Percentiles rank a stretch among this genome's conserved stretches.
These are phyloP conservation scores for Aspergillus sojae DNA, from an alignment of 2,329 filamentous ascomycete genomes.

Conservation along the genomic window DNA sequence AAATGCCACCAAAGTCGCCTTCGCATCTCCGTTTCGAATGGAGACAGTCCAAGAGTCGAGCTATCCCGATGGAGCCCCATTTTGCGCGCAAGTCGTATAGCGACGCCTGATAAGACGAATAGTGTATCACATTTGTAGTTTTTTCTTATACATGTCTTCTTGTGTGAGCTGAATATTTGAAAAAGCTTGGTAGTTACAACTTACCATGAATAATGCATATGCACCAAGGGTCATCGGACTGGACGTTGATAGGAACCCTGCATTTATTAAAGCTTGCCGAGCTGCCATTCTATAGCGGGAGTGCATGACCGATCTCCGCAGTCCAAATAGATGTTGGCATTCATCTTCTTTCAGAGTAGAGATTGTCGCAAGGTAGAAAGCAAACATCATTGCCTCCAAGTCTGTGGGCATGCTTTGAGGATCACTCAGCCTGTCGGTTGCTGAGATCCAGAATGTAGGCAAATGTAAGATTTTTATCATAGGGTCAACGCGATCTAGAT, in stretches of 20 bases:
- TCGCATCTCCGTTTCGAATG: slow-evolving; percentile 6
- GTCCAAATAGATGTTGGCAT: background rate
- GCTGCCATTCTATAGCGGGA: background rate
- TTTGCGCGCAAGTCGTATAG: slow-evolving; percentile 6
- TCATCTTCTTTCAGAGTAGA: background rate
- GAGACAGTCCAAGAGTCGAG: background rate
- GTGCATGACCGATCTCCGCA: background rate
- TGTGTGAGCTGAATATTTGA: background rate
- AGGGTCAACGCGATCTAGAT: slow-evolving; percentile 23
- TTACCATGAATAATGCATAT: background rate
- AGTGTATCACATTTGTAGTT: background rate
- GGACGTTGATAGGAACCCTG: background rate
- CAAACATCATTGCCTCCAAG: background rate
- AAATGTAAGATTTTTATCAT: slow-evolving; percentile 26
- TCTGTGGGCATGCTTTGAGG: background rate
- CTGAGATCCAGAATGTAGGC: slow-evolving; percentile 7
- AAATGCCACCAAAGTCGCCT: slow-evolving; percentile 2
- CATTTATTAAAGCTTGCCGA: background rate
- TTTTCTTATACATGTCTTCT: background rate
- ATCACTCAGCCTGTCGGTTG: background rate
- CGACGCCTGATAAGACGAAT: background rate
- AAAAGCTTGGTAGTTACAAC: background rate
- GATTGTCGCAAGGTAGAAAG: background rate
- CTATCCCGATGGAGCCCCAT: slow-evolving; percentile 10
- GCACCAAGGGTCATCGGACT: background rate